Conservation (phyloP, 768 basidiomycete species). For the Leccinum uliginosum region DNA sequence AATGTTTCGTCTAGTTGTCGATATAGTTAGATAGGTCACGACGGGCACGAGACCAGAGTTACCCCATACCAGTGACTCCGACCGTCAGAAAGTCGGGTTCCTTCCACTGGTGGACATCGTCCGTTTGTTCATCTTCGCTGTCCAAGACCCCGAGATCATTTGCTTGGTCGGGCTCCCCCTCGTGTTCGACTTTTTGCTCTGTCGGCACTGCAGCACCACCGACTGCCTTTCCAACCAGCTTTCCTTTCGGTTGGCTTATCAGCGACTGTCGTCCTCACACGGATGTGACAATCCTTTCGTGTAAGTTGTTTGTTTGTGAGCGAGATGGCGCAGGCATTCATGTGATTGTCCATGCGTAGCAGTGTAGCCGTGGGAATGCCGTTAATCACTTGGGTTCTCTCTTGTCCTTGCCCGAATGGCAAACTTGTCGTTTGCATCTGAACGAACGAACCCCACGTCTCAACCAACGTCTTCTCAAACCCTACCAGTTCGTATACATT, state of each 20-base stretch:
- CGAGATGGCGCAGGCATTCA: background rate
- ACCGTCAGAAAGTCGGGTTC: conserved; percentile 68
- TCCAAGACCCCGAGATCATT: conserved; percentile 5
- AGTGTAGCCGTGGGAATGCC: conserved; percentile 15
- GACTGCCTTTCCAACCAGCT: conserved; percentile 42
- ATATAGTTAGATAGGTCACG: no score
- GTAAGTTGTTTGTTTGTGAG: conserved; percentile 1
- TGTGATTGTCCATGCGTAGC: background rate
- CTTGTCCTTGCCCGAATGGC: conserved; percentile 23
- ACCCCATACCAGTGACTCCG: conserved; percentile 63
- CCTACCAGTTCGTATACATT: conserved; percentile 28
- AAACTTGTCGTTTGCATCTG: conserved; percentile 22
- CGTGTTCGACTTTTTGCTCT: conserved; percentile 4
- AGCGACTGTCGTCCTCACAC: background rate
- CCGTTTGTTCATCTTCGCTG: conserved; percentile 13
- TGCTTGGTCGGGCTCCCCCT: conserved; percentile 22
- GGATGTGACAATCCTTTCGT: background rate
- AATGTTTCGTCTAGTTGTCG: no score
- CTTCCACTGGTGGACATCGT: conserved; percentile 21
- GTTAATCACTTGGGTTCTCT: background rate
- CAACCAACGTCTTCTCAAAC: conserved; percentile 11
- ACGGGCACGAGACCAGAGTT: background rate
- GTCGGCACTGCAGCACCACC: conserved; percentile 39
- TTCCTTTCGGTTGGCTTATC: no score
- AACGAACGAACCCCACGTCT: conserved; percentile 12